These are phyloP conservation scores for Fusarium sarcochroum DNA, from an alignment of 2,329 filamentous ascomycete genomes.

Conservation along the genomic window DNA sequence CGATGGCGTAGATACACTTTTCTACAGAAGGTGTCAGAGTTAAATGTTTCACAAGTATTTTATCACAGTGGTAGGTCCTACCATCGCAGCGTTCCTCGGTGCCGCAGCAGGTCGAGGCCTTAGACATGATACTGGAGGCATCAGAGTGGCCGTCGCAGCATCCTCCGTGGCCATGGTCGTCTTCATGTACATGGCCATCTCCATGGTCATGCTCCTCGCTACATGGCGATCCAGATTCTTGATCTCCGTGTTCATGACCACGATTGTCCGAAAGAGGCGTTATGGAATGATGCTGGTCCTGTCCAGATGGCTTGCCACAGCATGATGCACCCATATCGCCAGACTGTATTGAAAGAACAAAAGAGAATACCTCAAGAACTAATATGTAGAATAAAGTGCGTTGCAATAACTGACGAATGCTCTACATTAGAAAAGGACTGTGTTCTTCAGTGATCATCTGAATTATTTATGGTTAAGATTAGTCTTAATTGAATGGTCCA, in stretches of 20 bases:
- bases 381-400: no score
- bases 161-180: neutral
- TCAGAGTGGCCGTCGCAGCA: conserved; percentile 5
- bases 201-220: neutral
- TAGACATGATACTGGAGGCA: neutral
- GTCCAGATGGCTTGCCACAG: conserved; percentile 5
- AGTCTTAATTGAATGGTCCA: no score
- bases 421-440: no score
- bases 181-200: fast-evolving
- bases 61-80: neutral
- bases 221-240: neutral
- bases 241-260: fast-evolving
- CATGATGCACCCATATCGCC: conserved; percentile 17
- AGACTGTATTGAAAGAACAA: neutral
- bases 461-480: no score
- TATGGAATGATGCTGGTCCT: no score
- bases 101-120: conserved; percentile 9
- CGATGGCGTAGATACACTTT: conserved; percentile 26
- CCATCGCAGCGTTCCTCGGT: conserved; percentile 18
- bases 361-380: no score
- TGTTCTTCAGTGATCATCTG: no score
- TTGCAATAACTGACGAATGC: no score
- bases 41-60: no score
- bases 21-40: neutral
- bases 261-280: neutral